phyloP scores from a whole-genome alignment of 1,139 yeast species.

The Debaryomycetaceae sp. region DNA sequence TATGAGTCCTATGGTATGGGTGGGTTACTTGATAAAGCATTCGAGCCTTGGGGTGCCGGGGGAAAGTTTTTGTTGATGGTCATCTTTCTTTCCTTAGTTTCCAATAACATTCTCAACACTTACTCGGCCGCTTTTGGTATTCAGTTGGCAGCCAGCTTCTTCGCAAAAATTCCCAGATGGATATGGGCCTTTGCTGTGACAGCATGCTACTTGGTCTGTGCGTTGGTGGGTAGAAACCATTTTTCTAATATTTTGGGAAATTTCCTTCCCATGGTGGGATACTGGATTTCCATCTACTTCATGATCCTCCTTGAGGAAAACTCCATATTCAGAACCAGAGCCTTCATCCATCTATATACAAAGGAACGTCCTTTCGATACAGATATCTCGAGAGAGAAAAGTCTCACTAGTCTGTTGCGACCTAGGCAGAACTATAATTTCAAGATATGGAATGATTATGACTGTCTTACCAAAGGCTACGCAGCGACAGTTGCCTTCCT shows the following conservation, averaged over 20 bases:
- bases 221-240: constrained; percentile 72
- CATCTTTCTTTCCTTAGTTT: constrained; percentile 68
- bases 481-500: constrained; percentile 62
- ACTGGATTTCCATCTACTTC: constrained; percentile 87
- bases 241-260: constrained; percentile 78
- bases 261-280: constrained; percentile 91
- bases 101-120: constrained; percentile 77
- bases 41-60: constrained; percentile 69
- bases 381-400: constrained; percentile 2
- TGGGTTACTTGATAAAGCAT: constrained; percentile 19
- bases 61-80: constrained; percentile 74
- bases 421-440: constrained; percentile 52
- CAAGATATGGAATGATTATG: constrained; percentile 60
- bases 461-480: constrained; percentile 54
- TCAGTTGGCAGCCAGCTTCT: constrained; percentile 62
- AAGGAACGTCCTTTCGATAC: constrained; percentile 44
- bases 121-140: constrained; percentile 82
- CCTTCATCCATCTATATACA: constrained; percentile 47
- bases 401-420: constrained; percentile 9
- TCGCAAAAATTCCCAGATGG: constrained; percentile 77
- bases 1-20: constrained; percentile 21
- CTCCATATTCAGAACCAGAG: constrained; percentile 58
- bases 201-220: constrained; percentile 61
- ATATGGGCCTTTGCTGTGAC: constrained; percentile 67
- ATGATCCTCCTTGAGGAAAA: constrained; percentile 73